Conservation (phyloP, 2,329 filamentous ascomycete genomes). For the Fusarium protoensiforme region DNA sequence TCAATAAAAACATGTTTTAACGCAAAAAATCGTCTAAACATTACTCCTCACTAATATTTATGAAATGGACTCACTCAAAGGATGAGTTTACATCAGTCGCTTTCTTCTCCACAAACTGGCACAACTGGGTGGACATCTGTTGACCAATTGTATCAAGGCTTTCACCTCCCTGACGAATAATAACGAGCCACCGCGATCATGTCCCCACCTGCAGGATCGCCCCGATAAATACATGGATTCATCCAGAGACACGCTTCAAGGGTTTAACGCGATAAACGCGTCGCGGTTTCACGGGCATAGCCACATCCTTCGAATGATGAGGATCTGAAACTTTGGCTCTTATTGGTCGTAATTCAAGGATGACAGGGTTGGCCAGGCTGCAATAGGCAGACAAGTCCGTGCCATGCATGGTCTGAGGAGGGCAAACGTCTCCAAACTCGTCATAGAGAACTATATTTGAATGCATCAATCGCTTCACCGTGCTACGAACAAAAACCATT, state of each 20-base stretch:
- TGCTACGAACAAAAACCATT: neutral
- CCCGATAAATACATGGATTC: neutral
- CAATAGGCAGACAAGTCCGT: neutral
- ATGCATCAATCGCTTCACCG: neutral
- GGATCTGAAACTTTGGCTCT: neutral
- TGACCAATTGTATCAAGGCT: no score
- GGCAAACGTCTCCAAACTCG: neutral
- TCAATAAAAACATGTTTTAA: no score
- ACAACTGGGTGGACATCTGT: no score
- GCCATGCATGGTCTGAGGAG: neutral
- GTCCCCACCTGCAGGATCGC: no score
- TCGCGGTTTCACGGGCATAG: neutral
- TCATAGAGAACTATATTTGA: neutral
- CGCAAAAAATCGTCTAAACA: no score
- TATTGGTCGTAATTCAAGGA: neutral
- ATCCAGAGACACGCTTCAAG: neutral
- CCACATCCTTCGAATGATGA: neutral
- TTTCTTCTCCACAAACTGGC: no score
- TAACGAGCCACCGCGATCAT: no score
- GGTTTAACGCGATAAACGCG: neutral
- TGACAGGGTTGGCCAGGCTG: neutral
- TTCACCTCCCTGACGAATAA: no score
- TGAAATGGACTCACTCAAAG: no score
- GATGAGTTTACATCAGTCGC: no score
- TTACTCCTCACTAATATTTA: no score